Conservation (phyloP, 805 yeast genomes). For the Kodamaea laetipori region DNA sequence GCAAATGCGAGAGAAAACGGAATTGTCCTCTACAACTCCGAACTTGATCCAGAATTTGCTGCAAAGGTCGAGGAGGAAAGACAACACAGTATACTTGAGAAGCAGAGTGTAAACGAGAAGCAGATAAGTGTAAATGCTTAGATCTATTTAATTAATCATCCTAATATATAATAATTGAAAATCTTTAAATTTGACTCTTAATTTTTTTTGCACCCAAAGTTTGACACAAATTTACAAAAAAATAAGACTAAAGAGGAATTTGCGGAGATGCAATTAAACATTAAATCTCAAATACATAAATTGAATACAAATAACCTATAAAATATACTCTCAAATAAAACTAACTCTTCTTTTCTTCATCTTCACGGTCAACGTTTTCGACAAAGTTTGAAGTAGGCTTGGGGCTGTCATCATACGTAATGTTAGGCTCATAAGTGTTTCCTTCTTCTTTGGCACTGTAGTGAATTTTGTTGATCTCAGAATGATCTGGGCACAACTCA, state of each 20-base stretch:
- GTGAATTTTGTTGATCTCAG: constrained; percentile 24
- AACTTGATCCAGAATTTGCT: constrained; percentile 21
- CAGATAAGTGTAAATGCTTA: not conserved
- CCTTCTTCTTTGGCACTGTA: constrained; percentile 2
- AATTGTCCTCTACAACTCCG: constrained; percentile 30
- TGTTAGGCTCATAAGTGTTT: not conserved
- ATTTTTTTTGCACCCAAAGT: too few species aligned
- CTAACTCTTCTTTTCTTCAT: too few species aligned
- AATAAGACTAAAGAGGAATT: too few species aligned
- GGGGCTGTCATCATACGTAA: not conserved
- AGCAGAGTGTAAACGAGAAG: not conserved
- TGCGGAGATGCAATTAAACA: too few species aligned
- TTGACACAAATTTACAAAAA: too few species aligned
- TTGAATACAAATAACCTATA: too few species aligned
- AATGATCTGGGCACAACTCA: constrained; percentile 27
- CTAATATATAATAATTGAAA: too few species aligned
- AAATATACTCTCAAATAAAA: too few species aligned
- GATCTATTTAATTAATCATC: not conserved
- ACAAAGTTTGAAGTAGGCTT: too few species aligned
- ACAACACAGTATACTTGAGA: not conserved
- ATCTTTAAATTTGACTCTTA: too few species aligned
- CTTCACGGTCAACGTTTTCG: too few species aligned
- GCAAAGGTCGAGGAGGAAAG: constrained; percentile 8
- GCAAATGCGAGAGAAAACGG: constrained; percentile 38
- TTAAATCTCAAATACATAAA: too few species aligned